Conservation (phyloP, 768 basidiomycete genomes). For the Rhizopogon rudus region DNA sequence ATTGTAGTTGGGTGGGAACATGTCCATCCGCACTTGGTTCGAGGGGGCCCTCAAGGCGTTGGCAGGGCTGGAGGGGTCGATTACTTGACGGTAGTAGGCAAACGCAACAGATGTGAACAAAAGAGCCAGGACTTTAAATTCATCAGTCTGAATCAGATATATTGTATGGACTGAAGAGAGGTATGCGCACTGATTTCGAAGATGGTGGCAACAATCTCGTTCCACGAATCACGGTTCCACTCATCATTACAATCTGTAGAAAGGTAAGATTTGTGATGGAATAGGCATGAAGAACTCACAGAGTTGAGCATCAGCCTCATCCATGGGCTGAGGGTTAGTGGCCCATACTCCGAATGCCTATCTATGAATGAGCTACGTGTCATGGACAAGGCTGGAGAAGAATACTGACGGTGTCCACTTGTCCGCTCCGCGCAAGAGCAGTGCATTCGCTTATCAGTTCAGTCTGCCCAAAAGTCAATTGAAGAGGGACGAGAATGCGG, state of each 20-base stretch:
- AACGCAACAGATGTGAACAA: conserved; percentile 67
- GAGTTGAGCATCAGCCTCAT: conserved; percentile 42
- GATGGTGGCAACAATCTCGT: conserved; percentile 60
- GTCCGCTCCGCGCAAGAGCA: conserved; percentile 29
- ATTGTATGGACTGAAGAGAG: too few species aligned
- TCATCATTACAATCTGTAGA: conserved; percentile 52
- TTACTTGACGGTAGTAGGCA: conserved; percentile 68
- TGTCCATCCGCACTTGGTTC: conserved; percentile 31
- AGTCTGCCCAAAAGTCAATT: conserved; percentile 30
- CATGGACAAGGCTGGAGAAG: background rate
- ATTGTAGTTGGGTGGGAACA: conserved; percentile 50
- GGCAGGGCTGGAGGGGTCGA: conserved; percentile 58
- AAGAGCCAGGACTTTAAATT: conserved; percentile 42
- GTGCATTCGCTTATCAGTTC: conserved; percentile 57
- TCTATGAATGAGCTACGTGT: conserved; percentile 17
- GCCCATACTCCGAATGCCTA: conserved; percentile 55
- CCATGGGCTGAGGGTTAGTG: conserved; percentile 30
- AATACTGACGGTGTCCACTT: conserved; percentile 27
- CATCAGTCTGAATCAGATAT: background rate
- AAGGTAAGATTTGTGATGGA: conserved; percentile 6
- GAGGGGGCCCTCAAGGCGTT: conserved; percentile 44
- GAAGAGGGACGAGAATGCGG: background rate
- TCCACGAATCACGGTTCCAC: conserved; percentile 65
- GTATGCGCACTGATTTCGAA: conserved; percentile 48
- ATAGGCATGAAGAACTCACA: background rate